Percentiles rank a stretch among this genome's conserved stretches.
Evolutionary conservation across 306 rosid genomes (phyloP).

Genomic region (Inga laurina): DNA sequence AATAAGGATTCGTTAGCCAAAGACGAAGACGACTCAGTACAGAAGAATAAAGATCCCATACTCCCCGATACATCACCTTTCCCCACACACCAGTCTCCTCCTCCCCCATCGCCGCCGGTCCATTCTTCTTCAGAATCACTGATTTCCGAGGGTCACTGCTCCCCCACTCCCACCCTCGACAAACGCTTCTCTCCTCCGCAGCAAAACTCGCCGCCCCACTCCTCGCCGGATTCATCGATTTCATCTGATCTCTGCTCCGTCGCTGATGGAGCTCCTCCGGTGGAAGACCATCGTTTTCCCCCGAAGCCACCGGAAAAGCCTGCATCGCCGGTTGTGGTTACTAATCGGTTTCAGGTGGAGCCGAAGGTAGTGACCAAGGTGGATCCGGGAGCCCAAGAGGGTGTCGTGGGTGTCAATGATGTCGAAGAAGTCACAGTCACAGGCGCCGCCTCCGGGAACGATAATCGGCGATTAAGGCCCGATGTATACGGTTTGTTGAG

Average conservation of each 20-base stretch:
- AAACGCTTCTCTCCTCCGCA: conserved; percentile 23
- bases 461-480: conserved; percentile 49
- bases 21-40: not conserved
- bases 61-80: conserved; percentile 27
- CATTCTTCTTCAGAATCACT: conserved; percentile 43
- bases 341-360: conserved; percentile 55
- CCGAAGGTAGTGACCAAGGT: conserved; percentile 57
- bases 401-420: conserved; percentile 35
- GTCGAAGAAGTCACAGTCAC: conserved; percentile 28
- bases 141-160: conserved; percentile 35
- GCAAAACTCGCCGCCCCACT: conserved; percentile 7
- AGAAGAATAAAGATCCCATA: conserved; percentile 18
- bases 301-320: conserved; percentile 19
- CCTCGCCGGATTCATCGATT: conserved; percentile 43
- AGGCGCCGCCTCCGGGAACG: conserved; percentile 24
- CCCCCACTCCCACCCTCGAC: conserved; percentile 27
- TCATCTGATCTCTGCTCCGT: conserved; percentile 43
- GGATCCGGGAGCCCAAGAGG: conserved; percentile 55
- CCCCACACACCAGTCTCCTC: conserved; percentile 29
- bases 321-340: conserved; percentile 37
- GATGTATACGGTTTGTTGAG: conserved; percentile 37
- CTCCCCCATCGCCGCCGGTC: conserved; percentile 50
- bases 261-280: conserved; percentile 30
- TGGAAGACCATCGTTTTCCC: conserved; percentile 17
- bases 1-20: not conserved